Percentiles rank a stretch among this genome's conserved stretches.
These are phyloP conservation scores for Protea cynaroides DNA, from an alignment of 164 flowering plant species.

Conservation along the genomic window DNA sequence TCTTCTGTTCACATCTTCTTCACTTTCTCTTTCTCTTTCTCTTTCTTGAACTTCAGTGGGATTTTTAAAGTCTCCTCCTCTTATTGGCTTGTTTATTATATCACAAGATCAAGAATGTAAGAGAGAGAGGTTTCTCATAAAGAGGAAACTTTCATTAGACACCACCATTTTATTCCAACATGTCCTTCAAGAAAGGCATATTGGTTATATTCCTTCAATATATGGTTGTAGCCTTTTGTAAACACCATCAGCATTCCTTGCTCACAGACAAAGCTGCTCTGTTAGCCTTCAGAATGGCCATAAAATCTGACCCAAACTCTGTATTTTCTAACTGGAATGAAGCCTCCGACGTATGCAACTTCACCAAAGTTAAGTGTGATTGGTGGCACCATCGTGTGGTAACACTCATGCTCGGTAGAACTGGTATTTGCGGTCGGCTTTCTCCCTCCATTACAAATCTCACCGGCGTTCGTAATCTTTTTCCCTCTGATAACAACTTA, in stretches of 20 bases:
- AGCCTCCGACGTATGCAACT: constrained; percentile 29
- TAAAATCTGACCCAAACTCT: constrained; percentile 25
- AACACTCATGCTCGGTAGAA: constrained; percentile 13
- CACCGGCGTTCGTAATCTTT: constrained; percentile 27
- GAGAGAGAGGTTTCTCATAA: not conserved
- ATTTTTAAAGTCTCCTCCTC: not conserved
- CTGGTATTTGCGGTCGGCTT: constrained; percentile 22
- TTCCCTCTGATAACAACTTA: constrained; percentile 21
- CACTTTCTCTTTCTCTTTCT: not conserved
- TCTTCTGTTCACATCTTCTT: not conserved
- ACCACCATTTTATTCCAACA: constrained; percentile 6
- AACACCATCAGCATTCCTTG: constrained; percentile 18
- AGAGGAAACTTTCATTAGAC: not conserved
- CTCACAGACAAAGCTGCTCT: constrained; percentile 41
- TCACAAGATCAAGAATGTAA: not conserved
- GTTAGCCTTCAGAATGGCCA: constrained; percentile 29
- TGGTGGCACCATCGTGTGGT: constrained; percentile 24
- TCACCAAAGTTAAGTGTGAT: constrained; percentile 33
- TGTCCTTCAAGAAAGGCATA: constrained; percentile 14
- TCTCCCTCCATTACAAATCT: constrained; percentile 37
- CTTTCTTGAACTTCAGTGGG: not conserved
- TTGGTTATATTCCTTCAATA: constrained; percentile 23
- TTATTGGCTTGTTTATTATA: not conserved
- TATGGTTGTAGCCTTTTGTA: constrained; percentile 5
- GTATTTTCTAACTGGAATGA: constrained; percentile 36